Evolutionary conservation across 176 grass and related monocot genomes (phyloP).

Genomic region (Oryza coarctata): DNA sequence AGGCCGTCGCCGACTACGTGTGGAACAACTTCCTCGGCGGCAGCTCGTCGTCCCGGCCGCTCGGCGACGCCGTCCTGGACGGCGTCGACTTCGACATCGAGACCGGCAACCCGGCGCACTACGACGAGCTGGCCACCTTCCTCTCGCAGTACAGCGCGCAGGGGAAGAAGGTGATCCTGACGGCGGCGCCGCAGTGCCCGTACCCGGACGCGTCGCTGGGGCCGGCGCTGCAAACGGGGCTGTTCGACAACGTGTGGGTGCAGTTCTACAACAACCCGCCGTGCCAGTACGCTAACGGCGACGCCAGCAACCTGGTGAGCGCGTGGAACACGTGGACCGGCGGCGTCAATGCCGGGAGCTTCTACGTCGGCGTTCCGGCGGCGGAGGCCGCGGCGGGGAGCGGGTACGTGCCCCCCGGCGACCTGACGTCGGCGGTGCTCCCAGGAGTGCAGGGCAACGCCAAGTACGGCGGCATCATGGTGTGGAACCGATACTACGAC

Average conservation of each 20-base stretch:
- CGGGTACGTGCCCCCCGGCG: constrained; percentile 44
- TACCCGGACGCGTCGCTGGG: constrained; percentile 50
- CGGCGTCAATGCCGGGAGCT: constrained; percentile 32
- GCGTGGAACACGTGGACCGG: constrained; percentile 59
- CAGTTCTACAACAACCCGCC: constrained; percentile 58
- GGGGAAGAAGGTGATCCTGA: constrained; percentile 22
- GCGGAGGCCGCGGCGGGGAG: constrained; percentile 11
- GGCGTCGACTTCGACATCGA: constrained; percentile 79
- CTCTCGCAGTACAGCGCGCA: not conserved
- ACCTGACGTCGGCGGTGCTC: constrained; percentile 41
- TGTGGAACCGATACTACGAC: constrained; percentile 61
- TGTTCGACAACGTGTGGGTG: constrained; percentile 59
- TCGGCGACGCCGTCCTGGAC: constrained; percentile 70
- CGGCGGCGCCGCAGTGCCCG: constrained; percentile 55
- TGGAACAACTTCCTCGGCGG: constrained; percentile 67
- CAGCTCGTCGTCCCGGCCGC: constrained; percentile 27
- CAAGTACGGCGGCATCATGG: constrained; percentile 68
- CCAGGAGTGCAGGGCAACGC: constrained; percentile 16
- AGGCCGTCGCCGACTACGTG: constrained; percentile 64
- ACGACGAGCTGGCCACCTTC: constrained; percentile 40
- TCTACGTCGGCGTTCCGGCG: constrained; percentile 70
- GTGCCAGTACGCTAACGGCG: constrained; percentile 46
- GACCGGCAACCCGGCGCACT: constrained; percentile 32
- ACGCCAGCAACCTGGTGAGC: constrained; percentile 29
- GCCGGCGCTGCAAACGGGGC: constrained; percentile 43